phyloP scores from a whole-genome alignment of 192 early-diverging fungal species.

The Coemansia sp. region DNA sequence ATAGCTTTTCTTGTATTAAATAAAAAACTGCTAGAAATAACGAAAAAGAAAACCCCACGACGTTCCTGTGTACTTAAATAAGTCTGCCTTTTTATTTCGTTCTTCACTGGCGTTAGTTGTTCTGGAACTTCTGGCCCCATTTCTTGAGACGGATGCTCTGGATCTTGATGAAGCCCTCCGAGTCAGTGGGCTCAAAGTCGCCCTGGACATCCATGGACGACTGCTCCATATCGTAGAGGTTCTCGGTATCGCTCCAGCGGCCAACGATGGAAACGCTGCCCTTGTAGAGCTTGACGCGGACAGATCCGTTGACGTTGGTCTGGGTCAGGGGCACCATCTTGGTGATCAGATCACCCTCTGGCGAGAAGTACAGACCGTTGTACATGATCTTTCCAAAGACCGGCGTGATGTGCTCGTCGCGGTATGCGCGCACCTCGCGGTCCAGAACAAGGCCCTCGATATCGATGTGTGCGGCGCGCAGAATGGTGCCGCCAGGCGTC shows the following conservation, averaged over 20 bases:
- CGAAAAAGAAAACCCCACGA: too few relatives aligned
- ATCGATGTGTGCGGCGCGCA: conserved; percentile 93
- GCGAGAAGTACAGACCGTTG: conserved; percentile 97
- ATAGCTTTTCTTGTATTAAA: background rate
- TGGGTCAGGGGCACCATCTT: conserved; percentile 81
- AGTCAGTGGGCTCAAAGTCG: conserved; percentile 88
- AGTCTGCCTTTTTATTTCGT: too few relatives aligned
- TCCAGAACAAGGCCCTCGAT: conserved; percentile 94
- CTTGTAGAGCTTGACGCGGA: conserved; percentile 96
- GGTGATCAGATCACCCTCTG: conserved; percentile 89
- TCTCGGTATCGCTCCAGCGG: conserved; percentile 75
- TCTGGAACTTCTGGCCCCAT: conserved; percentile 59
- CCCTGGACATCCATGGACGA: conserved; percentile 93
- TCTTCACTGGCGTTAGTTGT: conserved; percentile 15
- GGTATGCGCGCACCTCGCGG: conserved; percentile 89
- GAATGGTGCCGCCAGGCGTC: conserved; percentile 95
- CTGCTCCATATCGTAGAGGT: conserved; percentile 93
- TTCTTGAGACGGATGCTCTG: conserved; percentile 93
- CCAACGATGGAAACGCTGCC: conserved; percentile 89
- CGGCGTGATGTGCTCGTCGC: conserved; percentile 89
- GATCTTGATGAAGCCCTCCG: conserved; percentile 98
- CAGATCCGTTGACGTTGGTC: conserved; percentile 84
- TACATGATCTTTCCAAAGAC: conserved; percentile 76
- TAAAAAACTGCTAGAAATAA: too few relatives aligned
- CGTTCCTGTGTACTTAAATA: too few relatives aligned